Percentiles rank a stretch among this genome's conserved stretches.
Evolutionary conservation across 73 alveolate genomes (phyloP).

Genomic region (Paramecium pentaurelia): DNA sequence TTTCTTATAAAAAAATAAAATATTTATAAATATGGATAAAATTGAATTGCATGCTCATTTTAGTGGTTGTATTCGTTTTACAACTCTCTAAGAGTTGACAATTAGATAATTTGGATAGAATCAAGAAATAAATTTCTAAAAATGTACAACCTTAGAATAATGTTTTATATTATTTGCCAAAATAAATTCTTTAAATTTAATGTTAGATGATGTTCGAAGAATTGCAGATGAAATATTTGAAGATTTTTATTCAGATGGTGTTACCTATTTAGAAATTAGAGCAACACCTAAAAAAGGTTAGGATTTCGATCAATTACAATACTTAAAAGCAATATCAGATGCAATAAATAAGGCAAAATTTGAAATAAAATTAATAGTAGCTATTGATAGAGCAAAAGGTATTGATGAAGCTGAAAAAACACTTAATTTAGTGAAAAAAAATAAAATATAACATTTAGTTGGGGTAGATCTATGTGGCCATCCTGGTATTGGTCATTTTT

Average conservation of each 20-base stretch:
- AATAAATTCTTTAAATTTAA: slow-evolving; percentile 69
- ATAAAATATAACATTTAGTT: slow-evolving; percentile 64
- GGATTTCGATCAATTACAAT: slow-evolving; percentile 73
- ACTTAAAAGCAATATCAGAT: slow-evolving; percentile 70
- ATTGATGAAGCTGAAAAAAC: slow-evolving; percentile 77
- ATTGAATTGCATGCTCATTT: slow-evolving; percentile 94
- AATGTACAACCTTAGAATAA: slow-evolving; percentile 64
- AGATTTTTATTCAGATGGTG: slow-evolving; percentile 82
- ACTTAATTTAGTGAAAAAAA: slow-evolving; percentile 69
- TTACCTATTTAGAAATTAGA: slow-evolving; percentile 85
- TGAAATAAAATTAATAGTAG: slow-evolving; percentile 71
- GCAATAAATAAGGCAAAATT: slow-evolving; percentile 67
- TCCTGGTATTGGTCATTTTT: slow-evolving; percentile 74
- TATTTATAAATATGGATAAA: neutral
- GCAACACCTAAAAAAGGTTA: slow-evolving; percentile 85
- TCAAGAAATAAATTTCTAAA: slow-evolving; percentile 63
- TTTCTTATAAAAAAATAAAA: neutral
- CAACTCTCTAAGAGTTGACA: slow-evolving; percentile 82
- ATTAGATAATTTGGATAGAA: slow-evolving; percentile 68
- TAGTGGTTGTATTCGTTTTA: slow-evolving; percentile 85
- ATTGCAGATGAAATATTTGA: slow-evolving; percentile 81
- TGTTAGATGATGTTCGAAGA: slow-evolving; percentile 65
- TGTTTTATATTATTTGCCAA: slow-evolving; percentile 78
- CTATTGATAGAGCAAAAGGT: slow-evolving; percentile 77
- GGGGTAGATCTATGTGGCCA: slow-evolving; percentile 94